phyloP scores from a whole-genome alignment of 31 red algal species.

The Porphyra umbilicalis region DNA sequence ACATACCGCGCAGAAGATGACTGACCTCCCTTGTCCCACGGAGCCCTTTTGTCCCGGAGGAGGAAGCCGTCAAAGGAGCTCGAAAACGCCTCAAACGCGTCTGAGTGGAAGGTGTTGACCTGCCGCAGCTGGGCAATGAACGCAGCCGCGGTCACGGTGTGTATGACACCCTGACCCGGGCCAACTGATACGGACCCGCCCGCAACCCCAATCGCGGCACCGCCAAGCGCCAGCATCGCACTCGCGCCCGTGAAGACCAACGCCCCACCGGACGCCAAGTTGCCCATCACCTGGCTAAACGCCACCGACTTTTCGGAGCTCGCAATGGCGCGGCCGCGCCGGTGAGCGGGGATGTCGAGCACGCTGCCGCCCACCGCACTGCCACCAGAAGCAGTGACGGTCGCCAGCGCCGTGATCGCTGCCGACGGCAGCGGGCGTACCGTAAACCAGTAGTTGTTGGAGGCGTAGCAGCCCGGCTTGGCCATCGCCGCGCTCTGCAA shows the following conservation, averaged over 20 bases:
- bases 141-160: conserved; percentile 39
- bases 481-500: conserved; percentile 34
- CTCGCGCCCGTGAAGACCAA: conserved; percentile 8
- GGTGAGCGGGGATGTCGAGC: not conserved
- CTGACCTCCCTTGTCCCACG: not conserved
- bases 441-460: conserved; percentile 43
- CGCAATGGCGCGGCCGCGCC: conserved; percentile 24
- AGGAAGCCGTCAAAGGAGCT: conserved; percentile 29
- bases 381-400: not conserved
- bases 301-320: conserved; percentile 16
- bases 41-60: conserved; percentile 5
- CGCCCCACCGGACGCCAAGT: conserved; percentile 1
- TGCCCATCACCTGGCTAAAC: conserved; percentile 8
- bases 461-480: conserved; percentile 17
- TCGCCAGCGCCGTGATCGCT: not conserved
- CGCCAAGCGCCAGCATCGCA: conserved; percentile 14
- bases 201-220: conserved; percentile 29
- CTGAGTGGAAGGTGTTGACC: conserved; percentile 63
- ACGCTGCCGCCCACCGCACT: conserved; percentile 1
- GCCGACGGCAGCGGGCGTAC: conserved; percentile 40
- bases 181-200: conserved; percentile 10
- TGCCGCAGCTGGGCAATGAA: conserved; percentile 54
- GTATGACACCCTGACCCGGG: conserved; percentile 31
- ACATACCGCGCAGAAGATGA: not conserved
- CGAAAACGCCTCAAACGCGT: conserved; percentile 48